Evolutionary conservation across 176 grass and related monocot species (phyloP), one percentile per base, ranked within the genome.

Genomic region (Oryza glaberrima): DNA sequence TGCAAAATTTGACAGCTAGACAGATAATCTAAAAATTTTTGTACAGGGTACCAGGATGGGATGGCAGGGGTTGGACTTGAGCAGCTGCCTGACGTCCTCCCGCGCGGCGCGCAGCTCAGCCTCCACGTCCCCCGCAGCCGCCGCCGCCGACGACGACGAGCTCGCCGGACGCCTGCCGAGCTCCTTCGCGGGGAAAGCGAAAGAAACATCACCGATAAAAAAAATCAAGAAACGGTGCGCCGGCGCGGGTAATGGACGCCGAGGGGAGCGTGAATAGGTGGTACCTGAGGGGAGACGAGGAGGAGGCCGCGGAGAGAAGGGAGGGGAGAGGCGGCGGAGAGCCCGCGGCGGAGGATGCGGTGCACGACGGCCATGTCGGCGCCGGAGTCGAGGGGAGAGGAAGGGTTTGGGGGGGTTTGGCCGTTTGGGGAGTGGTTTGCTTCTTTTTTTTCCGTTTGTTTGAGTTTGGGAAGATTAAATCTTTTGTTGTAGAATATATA

Each of bases 81-180:
- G 94, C 72, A 97, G 73, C 64, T 87, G 82, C 75, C 73, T 94
- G 51, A 97, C 87, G 82, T 97, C 94, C 77, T 92, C 92, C 49
- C 75, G 91, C 8, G 94, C 90, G 17, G 76, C 66, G 67, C 76
- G 84, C 76, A 97, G 80, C 67, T 92, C 85, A 9, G 67, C 72
- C 15, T 69, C 23, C 19, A 35, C 44, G n/a, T 86, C 85, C 40
- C 80, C 78, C n/a, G 73, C 38, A 6, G 54, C 36, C 11, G 40
- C 38, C 11, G 63, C 73, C 36, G 35, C 35, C 35, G 35, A 4
- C 4, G 34, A 4, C 36, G 36, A 38, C 12, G 85, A 88, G 78
- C 85, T 88, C 38, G 72, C 23, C 61, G 43, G 47, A 44, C 17
- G 82, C 72, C 65, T 56, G 28, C 75, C 84, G 52, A 67, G 23